These are phyloP conservation scores for Peziza echinospora DNA, from an alignment of 495 filamentous ascomycete genomes.

Conservation along the genomic window DNA sequence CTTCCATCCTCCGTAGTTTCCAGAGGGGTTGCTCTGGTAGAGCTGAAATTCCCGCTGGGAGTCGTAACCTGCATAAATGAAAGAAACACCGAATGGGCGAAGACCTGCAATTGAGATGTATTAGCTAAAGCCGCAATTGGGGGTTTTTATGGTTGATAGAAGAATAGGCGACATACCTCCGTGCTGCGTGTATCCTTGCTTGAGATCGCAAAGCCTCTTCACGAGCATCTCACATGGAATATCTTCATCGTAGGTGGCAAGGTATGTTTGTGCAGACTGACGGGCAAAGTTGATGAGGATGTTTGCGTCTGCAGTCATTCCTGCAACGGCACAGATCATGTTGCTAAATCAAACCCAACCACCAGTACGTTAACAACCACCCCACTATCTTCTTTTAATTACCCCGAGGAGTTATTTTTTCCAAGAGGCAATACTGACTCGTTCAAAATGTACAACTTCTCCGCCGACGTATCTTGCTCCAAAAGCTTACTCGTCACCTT, in stretches of 20 bases:
- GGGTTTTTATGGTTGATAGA: neutral
- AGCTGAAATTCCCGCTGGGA: conserved; percentile 89
- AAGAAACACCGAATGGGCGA: conserved; percentile 91
- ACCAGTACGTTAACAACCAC: neutral
- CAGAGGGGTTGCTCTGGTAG: conserved; percentile 98
- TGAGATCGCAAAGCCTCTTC: conserved; percentile 85
- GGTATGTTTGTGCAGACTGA: conserved; percentile 86
- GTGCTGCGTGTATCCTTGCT: conserved; percentile 99
- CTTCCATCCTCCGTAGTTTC: conserved; percentile 99
- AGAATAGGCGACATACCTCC: conserved; percentile 28
- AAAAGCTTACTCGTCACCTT: conserved; percentile 98
- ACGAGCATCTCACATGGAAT: conserved; percentile 99
- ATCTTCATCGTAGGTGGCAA: conserved; percentile 97
- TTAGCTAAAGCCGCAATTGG: too few species aligned
- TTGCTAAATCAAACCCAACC: conserved; percentile 47
- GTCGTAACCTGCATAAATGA: conserved; percentile 98
- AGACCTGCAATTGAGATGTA: conserved; percentile 31
- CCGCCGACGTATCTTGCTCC: conserved; percentile 96
- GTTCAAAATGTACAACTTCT: conserved; percentile 98
- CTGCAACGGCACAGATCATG: conserved; percentile 98
- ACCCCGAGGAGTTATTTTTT: neutral
- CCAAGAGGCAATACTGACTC: conserved; percentile 40
- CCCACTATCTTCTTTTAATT: neutral
- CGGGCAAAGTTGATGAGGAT: conserved; percentile 99
- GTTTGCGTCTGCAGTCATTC: conserved; percentile 98